A percentile compares a stretch with the other conserved stretches of the same genome.
phyloP scores from a whole-genome alignment of 164 flowering plant genomes.

The Chimonanthus salicifolius region DNA sequence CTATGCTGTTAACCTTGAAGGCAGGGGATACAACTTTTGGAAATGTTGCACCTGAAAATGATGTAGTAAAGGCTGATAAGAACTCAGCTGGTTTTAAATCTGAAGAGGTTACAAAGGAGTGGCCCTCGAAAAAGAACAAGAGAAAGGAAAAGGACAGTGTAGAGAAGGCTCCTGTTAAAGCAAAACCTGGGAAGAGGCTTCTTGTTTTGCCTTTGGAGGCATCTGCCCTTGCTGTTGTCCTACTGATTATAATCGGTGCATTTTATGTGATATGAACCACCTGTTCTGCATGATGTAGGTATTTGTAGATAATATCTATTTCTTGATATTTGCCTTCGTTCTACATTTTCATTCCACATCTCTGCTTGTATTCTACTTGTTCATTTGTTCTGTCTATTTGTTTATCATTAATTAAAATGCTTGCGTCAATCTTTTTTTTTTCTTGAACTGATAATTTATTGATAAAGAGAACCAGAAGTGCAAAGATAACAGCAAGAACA shows the following conservation, averaged over 20 bases:
- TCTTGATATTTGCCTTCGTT: neutral
- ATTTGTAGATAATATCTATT: neutral
- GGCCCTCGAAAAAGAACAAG: slow-evolving; percentile 60
- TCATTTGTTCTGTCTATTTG: no score
- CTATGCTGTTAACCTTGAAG: slow-evolving; percentile 37
- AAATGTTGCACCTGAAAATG: slow-evolving; percentile 30
- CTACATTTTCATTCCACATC: neutral
- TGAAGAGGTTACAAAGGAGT: slow-evolving; percentile 59
- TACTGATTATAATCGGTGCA: slow-evolving; percentile 79
- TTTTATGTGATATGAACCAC: slow-evolving; percentile 80
- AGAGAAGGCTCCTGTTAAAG: slow-evolving; percentile 46
- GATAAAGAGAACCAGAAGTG: no score
- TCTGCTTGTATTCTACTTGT: no score
- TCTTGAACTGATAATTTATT: no score
- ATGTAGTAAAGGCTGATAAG: slow-evolving; percentile 35
- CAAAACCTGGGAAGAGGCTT: slow-evolving; percentile 57
- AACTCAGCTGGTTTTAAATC: slow-evolving; percentile 29
- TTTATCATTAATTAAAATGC: no score
- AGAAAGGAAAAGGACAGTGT: slow-evolving; percentile 76
- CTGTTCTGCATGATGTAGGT: no score
- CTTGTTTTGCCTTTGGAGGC: slow-evolving; percentile 77
- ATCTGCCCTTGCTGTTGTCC: slow-evolving; percentile 62
- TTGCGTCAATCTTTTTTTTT: no score
- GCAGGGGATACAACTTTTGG: slow-evolving; percentile 52
- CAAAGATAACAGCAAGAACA: no score